A percentile compares a stretch with the other conserved stretches of the same genome.
Evolutionary conservation across 2,329 filamentous ascomycete species (phyloP).

Genomic region (Colletotrichum theobromicola): DNA sequence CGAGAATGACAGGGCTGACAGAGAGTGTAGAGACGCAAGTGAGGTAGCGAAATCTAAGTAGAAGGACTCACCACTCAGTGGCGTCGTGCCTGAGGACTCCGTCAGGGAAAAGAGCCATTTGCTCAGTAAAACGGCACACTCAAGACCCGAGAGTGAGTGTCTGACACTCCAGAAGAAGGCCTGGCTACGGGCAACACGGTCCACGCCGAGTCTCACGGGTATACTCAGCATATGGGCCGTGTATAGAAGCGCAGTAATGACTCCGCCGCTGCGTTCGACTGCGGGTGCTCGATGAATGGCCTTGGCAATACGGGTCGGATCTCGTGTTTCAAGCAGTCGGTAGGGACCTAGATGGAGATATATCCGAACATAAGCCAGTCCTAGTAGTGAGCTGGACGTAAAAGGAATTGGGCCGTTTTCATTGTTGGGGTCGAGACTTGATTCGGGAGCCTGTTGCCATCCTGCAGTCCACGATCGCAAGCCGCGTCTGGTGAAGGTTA

Average conservation of each 20-base stretch:
- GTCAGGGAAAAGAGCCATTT: constrained; percentile 48
- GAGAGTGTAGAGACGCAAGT: background rate
- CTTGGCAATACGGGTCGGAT: constrained; percentile 43
- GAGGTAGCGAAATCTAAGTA: no score
- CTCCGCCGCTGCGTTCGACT: constrained; percentile 52
- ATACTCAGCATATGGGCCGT: constrained; percentile 60
- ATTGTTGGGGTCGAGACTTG: constrained; percentile 43
- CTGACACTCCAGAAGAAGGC: constrained; percentile 63
- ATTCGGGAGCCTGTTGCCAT: constrained; percentile 44
- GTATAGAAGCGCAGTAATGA: constrained; percentile 56
- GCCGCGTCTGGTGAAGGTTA: constrained; percentile 29
- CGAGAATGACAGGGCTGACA: background rate
- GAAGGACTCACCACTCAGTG: constrained; percentile 31
- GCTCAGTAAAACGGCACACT: constrained; percentile 58
- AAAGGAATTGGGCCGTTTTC: constrained; percentile 45
- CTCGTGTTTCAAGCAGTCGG: constrained; percentile 46
- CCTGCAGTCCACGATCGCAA: constrained; percentile 41
- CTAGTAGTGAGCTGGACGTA: constrained; percentile 50
- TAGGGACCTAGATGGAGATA: constrained; percentile 50
- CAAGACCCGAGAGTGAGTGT: constrained; percentile 59
- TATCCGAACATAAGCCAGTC: constrained; percentile 51
- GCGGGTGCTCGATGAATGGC: constrained; percentile 40
- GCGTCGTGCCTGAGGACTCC: constrained; percentile 19
- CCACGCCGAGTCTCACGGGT: constrained; percentile 58
- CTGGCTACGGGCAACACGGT: constrained; percentile 58